phyloP scores from a whole-genome alignment of 345 rosid species.

The Syzygium oleosum region DNA sequence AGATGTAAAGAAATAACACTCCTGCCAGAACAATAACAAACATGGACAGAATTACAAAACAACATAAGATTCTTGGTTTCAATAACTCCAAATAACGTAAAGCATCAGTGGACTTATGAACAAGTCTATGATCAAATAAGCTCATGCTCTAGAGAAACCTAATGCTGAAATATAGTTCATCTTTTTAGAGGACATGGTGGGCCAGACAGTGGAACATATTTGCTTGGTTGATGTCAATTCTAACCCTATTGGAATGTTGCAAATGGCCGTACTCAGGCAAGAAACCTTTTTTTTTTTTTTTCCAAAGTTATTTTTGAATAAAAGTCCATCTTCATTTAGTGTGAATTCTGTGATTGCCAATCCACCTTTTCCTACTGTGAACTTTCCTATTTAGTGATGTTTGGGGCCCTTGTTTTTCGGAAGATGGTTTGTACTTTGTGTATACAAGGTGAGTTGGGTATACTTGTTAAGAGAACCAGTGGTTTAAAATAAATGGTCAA shows the following conservation, averaged over 20 bases:
- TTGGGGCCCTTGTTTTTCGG: too few species aligned
- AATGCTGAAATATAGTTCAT: neutral
- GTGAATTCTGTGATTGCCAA: too few species aligned
- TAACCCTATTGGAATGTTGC: neutral
- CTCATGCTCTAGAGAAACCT: neutral
- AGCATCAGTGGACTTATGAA: neutral
- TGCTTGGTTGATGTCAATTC: neutral
- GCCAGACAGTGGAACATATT: neutral
- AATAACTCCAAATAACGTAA: neutral
- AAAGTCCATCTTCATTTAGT: too few species aligned
- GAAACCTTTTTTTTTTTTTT: neutral
- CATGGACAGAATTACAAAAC: neutral
- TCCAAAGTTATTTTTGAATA: too few species aligned
- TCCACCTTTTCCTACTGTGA: too few species aligned
- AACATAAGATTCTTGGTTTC: neutral
- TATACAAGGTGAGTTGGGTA: too few species aligned
- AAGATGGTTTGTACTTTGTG: too few species aligned
- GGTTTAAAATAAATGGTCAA: too few species aligned
- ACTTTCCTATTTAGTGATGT: too few species aligned
- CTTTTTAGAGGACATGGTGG: neutral
- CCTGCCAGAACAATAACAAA: neutral
- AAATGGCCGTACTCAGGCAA: neutral
- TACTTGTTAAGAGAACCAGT: too few species aligned
- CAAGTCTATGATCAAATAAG: neutral
- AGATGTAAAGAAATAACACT: neutral